phyloP scores from a whole-genome alignment of 306 rosid genomes.

The Rosa lucieae region DNA sequence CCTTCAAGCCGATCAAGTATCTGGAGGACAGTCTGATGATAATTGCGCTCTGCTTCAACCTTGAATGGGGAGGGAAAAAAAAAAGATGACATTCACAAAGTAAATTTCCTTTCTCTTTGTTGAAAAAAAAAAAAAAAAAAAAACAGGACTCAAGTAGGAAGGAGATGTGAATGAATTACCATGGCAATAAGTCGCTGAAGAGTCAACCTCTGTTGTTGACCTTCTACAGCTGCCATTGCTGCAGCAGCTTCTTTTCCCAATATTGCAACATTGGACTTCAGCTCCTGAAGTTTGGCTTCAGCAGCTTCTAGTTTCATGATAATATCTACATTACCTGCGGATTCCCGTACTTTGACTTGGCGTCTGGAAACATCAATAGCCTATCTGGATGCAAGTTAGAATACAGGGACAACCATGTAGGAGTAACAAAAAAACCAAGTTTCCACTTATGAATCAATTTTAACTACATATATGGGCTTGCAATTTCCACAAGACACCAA shows the following conservation, averaged over 20 bases:
- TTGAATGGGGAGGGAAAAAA: slow-evolving; percentile 25
- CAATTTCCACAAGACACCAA: not conserved
- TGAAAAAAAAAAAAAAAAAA: not conserved
- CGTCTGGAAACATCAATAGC: slow-evolving; percentile 84
- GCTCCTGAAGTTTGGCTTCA: slow-evolving; percentile 69
- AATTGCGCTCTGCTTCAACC: slow-evolving; percentile 80
- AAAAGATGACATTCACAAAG: slow-evolving; percentile 13
- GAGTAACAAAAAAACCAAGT: not conserved
- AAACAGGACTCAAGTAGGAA: not conserved
- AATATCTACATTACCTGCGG: slow-evolving; percentile 60
- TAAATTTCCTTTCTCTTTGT: not conserved
- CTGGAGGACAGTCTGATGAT: slow-evolving; percentile 77
- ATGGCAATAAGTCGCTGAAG: slow-evolving; percentile 84
- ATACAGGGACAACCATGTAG: slow-evolving; percentile 32
- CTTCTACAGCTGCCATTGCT: slow-evolving; percentile 89
- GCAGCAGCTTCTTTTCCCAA: slow-evolving; percentile 89
- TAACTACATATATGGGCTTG: not conserved
- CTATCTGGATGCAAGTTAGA: slow-evolving; percentile 61
- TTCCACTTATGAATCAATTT: not conserved
- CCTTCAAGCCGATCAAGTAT: slow-evolving; percentile 81
- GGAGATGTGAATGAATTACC: slow-evolving; percentile 42
- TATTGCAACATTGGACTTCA: slow-evolving; percentile 68
- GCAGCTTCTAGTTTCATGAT: slow-evolving; percentile 76
- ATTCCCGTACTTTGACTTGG: slow-evolving; percentile 71
- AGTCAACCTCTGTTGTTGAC: slow-evolving; percentile 83